Conservation (phyloP, 345 rosid species). For the Zanthoxylum bungeanum region DNA sequence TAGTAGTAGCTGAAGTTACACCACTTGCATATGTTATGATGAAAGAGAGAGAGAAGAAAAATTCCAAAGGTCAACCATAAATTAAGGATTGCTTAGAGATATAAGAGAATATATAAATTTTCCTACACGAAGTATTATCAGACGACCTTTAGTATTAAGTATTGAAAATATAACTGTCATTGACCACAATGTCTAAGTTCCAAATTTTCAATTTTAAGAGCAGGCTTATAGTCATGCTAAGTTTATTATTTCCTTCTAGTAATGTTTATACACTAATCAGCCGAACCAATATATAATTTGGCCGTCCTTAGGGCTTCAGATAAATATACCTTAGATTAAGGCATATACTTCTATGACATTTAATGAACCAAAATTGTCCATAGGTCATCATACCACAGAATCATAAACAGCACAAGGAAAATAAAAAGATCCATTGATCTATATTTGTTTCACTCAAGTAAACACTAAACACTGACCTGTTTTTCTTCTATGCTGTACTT, state of each 20-base stretch:
- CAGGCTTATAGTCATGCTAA: not conserved
- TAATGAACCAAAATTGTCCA: not conserved
- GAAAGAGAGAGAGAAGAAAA: not conserved
- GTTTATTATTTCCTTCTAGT: not conserved
- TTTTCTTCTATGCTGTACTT: conserved; percentile 70
- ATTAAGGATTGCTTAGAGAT: not conserved
- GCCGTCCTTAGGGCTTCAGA: not conserved
- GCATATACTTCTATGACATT: not conserved
- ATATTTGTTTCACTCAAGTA: not conserved
- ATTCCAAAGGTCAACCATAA: too few relatives aligned
- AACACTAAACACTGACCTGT: conserved; percentile 64
- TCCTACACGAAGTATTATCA: too few relatives aligned
- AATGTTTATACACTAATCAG: not conserved
- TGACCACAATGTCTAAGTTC: not conserved
- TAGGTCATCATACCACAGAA: not conserved
- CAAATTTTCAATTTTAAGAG: not conserved
- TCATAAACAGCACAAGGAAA: not conserved
- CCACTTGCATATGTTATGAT: not conserved
- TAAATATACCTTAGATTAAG: not conserved
- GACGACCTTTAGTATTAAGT: not conserved
- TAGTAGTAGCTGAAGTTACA: not conserved
- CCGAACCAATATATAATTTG: not conserved
- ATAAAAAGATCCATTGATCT: not conserved
- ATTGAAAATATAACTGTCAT: not conserved
- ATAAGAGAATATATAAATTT: too few relatives aligned